Conservation (phyloP, 1,284 basidiomycete genomes). For the Cryptococcus hybrid region DNA sequence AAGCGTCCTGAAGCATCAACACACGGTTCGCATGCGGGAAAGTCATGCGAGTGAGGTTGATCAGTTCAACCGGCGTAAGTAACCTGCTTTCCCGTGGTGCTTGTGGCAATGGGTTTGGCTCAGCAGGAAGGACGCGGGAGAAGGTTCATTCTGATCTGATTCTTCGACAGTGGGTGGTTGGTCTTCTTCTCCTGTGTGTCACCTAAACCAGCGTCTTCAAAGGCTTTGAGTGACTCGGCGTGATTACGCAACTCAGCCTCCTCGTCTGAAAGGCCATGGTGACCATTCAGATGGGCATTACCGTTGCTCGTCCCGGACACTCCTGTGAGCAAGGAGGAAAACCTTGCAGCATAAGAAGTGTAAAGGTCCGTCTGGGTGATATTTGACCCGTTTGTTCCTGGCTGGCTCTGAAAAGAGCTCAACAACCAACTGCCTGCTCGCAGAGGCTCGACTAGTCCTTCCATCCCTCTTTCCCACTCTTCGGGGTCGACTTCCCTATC, state of each 20-base stretch:
- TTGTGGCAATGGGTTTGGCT: background rate
- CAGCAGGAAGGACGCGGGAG: background rate
- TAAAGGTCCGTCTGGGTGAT: conserved; percentile 45
- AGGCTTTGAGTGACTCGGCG: conserved; percentile 6
- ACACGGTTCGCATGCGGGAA: conserved; percentile 35
- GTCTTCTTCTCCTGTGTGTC: background rate
- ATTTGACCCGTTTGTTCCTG: conserved; percentile 14
- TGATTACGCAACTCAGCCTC: conserved; percentile 2
- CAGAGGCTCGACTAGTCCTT: conserved; percentile 40
- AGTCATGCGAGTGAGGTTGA: conserved; percentile 40
- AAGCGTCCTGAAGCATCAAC: conserved; percentile 39
- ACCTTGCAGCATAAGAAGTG: conserved; percentile 41
- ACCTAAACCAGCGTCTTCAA: conserved; percentile 9
- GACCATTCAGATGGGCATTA: too few relatives aligned
- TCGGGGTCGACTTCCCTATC: conserved; percentile 8
- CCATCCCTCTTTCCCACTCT: conserved; percentile 31
- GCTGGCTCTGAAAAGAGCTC: conserved; percentile 33
- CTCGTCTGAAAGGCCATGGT: too few relatives aligned
- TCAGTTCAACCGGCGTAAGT: conserved; percentile 43
- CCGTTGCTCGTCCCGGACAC: background rate
- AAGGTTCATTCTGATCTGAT: background rate
- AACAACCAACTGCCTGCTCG: conserved; percentile 42
- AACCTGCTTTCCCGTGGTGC: conserved; percentile 23
- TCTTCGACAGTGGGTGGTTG: background rate
- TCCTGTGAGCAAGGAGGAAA: conserved; percentile 21